A percentile compares a stretch with the other conserved stretches of the same genome.
These are phyloP conservation scores for Cavenderia fasciculata DNA, from an alignment of 78 protist genomes.

Conservation along the genomic window DNA sequence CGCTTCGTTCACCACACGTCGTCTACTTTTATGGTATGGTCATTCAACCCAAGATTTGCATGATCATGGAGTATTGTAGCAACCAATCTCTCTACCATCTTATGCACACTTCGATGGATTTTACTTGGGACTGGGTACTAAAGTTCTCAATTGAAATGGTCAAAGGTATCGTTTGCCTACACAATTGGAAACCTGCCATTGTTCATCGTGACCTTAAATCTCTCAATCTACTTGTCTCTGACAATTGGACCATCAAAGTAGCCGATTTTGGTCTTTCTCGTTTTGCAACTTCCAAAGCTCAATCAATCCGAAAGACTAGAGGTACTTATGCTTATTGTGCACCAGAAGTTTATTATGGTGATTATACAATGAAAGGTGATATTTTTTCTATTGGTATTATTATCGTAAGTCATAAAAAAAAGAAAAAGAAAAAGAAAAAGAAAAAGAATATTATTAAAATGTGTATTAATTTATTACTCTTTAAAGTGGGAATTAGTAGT, in stretches of 20 bases:
- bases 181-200: conserved; percentile 74
- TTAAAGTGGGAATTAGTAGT: conserved; percentile 66
- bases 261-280: conserved; percentile 64
- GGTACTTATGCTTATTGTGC: conserved; percentile 83
- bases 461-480: background rate
- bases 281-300: conserved; percentile 40
- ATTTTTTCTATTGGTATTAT: conserved; percentile 68
- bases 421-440: background rate
- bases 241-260: conserved; percentile 81
- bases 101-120: conserved; percentile 58
- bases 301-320: conserved; percentile 21
- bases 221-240: conserved; percentile 81
- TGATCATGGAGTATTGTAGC: conserved; percentile 80
- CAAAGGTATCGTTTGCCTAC: conserved; percentile 74
- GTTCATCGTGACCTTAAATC: conserved; percentile 81
- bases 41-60: conserved; percentile 69
- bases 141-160: conserved; percentile 59
- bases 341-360: conserved; percentile 76
- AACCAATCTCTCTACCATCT: conserved; percentile 70
- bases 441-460: background rate
- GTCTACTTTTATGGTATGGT: conserved; percentile 86
- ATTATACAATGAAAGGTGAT: conserved; percentile 70
- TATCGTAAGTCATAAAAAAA: conserved; percentile 8
- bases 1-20: conserved; percentile 65
- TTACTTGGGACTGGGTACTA: conserved; percentile 81